These are phyloP conservation scores for Podochytrium sp. DNA, from an alignment of 192 early-diverging fungal species.

Conservation along the genomic window DNA sequence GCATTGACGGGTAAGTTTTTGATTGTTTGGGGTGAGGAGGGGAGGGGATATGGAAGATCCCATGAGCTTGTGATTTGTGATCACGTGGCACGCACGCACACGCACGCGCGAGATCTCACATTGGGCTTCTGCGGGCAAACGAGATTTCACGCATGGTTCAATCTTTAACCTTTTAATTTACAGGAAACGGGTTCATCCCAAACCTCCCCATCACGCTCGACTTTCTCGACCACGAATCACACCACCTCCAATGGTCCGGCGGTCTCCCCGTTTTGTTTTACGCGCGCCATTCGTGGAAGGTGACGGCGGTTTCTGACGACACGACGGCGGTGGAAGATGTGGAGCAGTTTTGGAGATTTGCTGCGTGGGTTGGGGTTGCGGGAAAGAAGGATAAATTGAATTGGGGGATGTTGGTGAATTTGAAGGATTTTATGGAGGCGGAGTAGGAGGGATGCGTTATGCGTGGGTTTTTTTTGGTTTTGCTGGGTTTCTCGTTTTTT, in stretches of 20 bases:
- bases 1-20: too few species aligned
- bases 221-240: background rate
- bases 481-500: too few species aligned
- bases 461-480: too few species aligned
- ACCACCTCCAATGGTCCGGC: conserved; percentile 2
- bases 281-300: conserved; percentile 2
- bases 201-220: background rate
- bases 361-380: background rate
- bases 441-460: too few species aligned
- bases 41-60: too few species aligned
- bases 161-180: too few species aligned
- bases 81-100: too few species aligned
- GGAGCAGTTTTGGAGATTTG: conserved; percentile 3
- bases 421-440: background rate
- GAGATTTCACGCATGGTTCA: background rate
- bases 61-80: too few species aligned
- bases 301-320: background rate
- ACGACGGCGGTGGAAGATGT: background rate
- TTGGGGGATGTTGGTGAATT: background rate
- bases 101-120: too few species aligned
- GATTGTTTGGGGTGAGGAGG: too few species aligned
- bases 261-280: background rate
- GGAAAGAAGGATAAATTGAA: background rate
- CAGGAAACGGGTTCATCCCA: too few species aligned
- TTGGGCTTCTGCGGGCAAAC: background rate